phyloP scores from a whole-genome alignment of 148 eudicot genomes.

The Vaccinium corymbosum region DNA sequence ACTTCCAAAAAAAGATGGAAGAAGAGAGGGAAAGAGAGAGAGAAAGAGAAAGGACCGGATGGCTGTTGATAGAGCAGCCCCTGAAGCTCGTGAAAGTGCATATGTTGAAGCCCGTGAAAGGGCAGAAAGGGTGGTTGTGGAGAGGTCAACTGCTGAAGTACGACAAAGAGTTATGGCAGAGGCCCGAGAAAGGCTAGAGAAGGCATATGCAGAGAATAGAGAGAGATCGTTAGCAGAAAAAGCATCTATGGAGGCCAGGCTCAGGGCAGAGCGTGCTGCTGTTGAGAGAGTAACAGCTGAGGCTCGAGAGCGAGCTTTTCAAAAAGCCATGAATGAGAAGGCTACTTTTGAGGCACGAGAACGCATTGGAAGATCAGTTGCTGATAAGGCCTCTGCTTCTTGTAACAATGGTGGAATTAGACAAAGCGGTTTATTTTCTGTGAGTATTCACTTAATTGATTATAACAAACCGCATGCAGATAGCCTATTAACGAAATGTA shows the following conservation, averaged over 20 bases:
- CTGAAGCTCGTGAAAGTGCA: constrained; percentile 71
- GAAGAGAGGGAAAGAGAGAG: constrained; percentile 94
- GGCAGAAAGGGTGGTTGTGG: constrained; percentile 66
- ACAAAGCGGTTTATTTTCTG: constrained; percentile 57
- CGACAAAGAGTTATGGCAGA: constrained; percentile 75
- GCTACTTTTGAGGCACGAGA: constrained; percentile 48
- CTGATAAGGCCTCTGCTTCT: constrained; percentile 52
- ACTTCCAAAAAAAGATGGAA: constrained; percentile 61
- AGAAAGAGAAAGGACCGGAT: constrained; percentile 96
- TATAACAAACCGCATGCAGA: constrained; percentile 8
- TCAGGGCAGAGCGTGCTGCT: constrained; percentile 83
- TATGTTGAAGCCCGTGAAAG: constrained; percentile 60
- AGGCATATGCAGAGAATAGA: constrained; percentile 70
- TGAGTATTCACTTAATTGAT: constrained; percentile 40
- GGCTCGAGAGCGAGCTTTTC: constrained; percentile 72
- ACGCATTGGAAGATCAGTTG: constrained; percentile 48
- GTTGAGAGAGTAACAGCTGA: constrained; percentile 83
- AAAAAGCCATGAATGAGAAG: constrained; percentile 66
- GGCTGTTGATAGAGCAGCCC: constrained; percentile 65
- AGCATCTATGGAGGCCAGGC: constrained; percentile 54
- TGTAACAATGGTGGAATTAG: constrained; percentile 49
- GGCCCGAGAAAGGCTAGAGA: constrained; percentile 82
- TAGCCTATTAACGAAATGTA: constrained; percentile 13
- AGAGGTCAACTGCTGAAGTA: constrained; percentile 68
- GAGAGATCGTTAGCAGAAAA: constrained; percentile 52